Conservation (phyloP, 129 eudicot species). For the Smallanthus sonchifolius region DNA sequence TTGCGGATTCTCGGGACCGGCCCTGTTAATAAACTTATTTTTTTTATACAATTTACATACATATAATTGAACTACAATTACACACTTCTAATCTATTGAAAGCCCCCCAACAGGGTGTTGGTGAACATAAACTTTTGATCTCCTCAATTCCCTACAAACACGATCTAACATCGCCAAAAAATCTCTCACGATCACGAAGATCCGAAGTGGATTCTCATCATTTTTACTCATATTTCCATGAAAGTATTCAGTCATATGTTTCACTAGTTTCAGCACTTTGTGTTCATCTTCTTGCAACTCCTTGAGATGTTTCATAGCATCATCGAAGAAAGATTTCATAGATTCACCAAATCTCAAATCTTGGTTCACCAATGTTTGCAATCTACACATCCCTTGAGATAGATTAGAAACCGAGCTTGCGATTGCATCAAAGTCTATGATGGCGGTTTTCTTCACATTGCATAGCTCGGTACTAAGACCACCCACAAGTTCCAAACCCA, state of each 20-base stretch:
- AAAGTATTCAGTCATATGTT: slow-evolving; percentile 78
- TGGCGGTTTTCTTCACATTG: slow-evolving; percentile 91
- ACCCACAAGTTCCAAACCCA: slow-evolving; percentile 88
- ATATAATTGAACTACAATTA: too few relatives aligned
- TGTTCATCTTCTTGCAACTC: slow-evolving; percentile 62
- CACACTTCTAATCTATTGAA: too few relatives aligned
- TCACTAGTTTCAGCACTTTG: slow-evolving; percentile 50
- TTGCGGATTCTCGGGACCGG: too few relatives aligned
- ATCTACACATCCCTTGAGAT: slow-evolving; percentile 53
- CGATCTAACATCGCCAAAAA: slow-evolving; percentile 82
- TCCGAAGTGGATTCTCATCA: slow-evolving; percentile 74
- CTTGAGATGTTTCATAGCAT: slow-evolving; percentile 45
- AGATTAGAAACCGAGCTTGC: slow-evolving; percentile 78
- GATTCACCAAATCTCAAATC: slow-evolving; percentile 55
- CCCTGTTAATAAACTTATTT: too few relatives aligned
- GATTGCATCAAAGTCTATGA: slow-evolving; percentile 76
- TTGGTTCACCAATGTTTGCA: slow-evolving; percentile 38
- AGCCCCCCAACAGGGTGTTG: not conserved
- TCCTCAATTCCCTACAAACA: slow-evolving; percentile 81
- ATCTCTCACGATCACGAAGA: slow-evolving; percentile 86
- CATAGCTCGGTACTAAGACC: slow-evolving; percentile 74
- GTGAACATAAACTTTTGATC: slow-evolving; percentile 29
- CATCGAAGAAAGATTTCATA: slow-evolving; percentile 50
- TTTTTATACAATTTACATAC: not conserved
- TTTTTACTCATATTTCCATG: slow-evolving; percentile 89